These are phyloP conservation scores for Mycena leptocephala DNA, from an alignment of 768 basidiomycete genomes.

Conservation along the genomic window DNA sequence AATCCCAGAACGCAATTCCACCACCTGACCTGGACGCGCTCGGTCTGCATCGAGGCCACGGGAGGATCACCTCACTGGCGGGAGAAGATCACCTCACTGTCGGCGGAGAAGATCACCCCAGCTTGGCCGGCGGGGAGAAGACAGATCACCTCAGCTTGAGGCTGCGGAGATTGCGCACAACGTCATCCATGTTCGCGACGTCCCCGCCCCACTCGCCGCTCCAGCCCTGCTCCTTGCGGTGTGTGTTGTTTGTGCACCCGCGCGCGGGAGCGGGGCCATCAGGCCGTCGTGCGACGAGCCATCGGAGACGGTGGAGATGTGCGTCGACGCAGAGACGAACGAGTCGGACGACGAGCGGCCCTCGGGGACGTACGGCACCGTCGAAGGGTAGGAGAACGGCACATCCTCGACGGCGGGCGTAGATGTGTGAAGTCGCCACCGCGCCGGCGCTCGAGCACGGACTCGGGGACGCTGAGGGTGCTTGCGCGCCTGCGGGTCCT, in stretches of 20 bases:
- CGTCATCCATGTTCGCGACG: conserved; percentile 21
- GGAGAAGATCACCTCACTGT: too few species aligned
- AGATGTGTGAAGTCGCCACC: neutral
- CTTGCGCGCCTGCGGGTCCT: conserved; percentile 23
- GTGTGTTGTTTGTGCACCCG: too few species aligned
- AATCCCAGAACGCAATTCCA: too few species aligned
- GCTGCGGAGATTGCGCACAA: conserved; percentile 24
- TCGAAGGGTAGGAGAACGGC: conserved; percentile 6
- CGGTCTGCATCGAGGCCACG: too few species aligned
- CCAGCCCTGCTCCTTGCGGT: conserved; percentile 21
- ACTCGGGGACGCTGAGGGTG: conserved; percentile 16
- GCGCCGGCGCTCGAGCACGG: conserved; percentile 5
- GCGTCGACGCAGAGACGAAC: neutral
- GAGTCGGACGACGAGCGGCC: conserved; percentile 4
- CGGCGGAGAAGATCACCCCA: too few species aligned
- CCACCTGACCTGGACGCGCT: too few species aligned
- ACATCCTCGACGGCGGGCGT: neutral
- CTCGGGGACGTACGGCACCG: neutral
- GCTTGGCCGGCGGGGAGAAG: too few species aligned
- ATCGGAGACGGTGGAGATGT: too few species aligned
- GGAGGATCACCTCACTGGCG: too few species aligned
- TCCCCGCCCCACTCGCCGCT: conserved; percentile 31
- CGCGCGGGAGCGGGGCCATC: neutral
- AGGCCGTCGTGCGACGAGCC: neutral
- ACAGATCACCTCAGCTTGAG: conserved; percentile 8